phyloP scores from a whole-genome alignment of 2,329 filamentous ascomycete species.

The Xenoacremonium recifei region DNA sequence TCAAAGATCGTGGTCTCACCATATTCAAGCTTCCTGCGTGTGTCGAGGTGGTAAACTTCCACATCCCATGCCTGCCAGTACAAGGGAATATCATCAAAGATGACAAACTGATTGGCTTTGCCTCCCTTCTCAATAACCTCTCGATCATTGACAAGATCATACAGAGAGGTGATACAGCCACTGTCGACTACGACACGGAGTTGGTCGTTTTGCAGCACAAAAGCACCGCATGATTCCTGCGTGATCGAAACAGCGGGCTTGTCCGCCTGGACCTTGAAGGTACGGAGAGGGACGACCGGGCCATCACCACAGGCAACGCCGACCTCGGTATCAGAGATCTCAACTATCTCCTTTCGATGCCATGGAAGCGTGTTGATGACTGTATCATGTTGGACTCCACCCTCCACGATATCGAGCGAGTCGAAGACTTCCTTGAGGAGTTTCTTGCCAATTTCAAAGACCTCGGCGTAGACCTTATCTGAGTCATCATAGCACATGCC shows the following conservation, averaged over 20 bases:
- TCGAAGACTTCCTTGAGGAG: constrained; percentile 68
- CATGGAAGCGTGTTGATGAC: constrained; percentile 87
- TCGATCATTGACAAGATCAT: constrained; percentile 69
- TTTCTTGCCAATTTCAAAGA: constrained; percentile 74
- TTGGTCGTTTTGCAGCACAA: constrained; percentile 76
- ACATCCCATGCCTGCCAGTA: constrained; percentile 99
- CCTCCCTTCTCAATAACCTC: constrained; percentile 73
- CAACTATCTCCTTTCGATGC: constrained; percentile 73
- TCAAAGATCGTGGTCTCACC: constrained; percentile 71
- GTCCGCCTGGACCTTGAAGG: constrained; percentile 44
- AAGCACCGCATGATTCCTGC: constrained; percentile 59
- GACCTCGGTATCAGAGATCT: constrained; percentile 52
- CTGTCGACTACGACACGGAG: constrained; percentile 70
- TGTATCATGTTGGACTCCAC: constrained; percentile 48
- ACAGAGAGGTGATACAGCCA: constrained; percentile 81
- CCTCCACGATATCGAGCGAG: constrained; percentile 61
- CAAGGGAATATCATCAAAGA: constrained; percentile 95
- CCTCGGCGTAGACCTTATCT: constrained; percentile 79
- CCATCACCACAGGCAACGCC: constrained; percentile 58
- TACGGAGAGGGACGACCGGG: constrained; percentile 48
- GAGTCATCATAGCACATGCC: constrained; percentile 99
- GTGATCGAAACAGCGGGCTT: constrained; percentile 51
- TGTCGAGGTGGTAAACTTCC: constrained; percentile 91
- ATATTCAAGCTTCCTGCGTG: constrained; percentile 71
- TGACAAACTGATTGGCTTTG: constrained; percentile 87